Evolutionary conservation across 495 filamentous ascomycete genomes (phyloP), one percentile per base, ranked within the genome.

Genomic region (Alectoria sarmentosa): DNA sequence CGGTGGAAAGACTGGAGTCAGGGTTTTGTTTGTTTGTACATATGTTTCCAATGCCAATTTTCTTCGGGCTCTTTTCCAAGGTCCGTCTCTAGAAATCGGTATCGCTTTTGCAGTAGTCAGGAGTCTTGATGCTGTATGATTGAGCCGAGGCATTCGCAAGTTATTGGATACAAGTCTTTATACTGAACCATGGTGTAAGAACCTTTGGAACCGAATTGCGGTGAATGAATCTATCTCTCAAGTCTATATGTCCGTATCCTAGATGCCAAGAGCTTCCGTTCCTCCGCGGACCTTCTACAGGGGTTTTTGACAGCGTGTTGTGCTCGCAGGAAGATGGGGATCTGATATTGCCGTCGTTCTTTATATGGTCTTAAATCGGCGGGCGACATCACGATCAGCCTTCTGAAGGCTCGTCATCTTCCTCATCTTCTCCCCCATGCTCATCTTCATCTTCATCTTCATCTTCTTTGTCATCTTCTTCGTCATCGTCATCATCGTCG

Each of bases 401-500:
- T 55, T 55, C 30, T 55, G 30, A 10, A 34, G 15, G 21, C 14
- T 57, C 4, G 28, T 72, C 69, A n/a, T 71, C 69, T 15, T 76
- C 71, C 36, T 72, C 73, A 39, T 48, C 34, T n/a, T n/a, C n/a
- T n/a, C n/a, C n/a, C n/a, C n/a, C n/a, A n/a, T n/a, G n/a, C 62
- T 62, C 71, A 62, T 48, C 60, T 44, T 76, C 76, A 3, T 41
- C 39, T 2, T 41, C 39, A 15, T 63, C 10, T 28, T 72, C 69
- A 14, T 70, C 68, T 13, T 76, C 73, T 28, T 23, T 21, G 19
- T 46, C 42, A n/a, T 23, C 21, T 13, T 76, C 76, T 8, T 76
- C 81, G 32, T 76, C 77, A 14, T 79, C 78, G 57, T 75, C 79
- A 26, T 77, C 77, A 28, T 78, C 79, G 14, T 77, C 73, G 30